phyloP scores from a whole-genome alignment of 2,329 filamentous ascomycete genomes.

The Magnaporthales sp. region DNA sequence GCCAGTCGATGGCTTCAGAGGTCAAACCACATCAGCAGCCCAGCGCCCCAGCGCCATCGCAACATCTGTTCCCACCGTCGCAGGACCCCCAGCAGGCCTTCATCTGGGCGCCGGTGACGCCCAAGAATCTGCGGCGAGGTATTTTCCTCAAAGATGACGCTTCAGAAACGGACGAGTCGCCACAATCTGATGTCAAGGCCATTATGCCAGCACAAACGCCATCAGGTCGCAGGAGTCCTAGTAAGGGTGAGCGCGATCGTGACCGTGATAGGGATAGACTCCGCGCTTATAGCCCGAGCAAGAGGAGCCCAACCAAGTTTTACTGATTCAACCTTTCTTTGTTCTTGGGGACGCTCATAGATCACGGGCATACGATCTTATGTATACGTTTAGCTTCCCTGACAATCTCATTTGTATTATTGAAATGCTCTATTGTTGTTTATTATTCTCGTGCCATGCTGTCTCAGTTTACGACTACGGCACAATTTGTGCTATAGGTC shows the following conservation, averaged over 20 bases:
- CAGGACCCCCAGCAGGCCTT: constrained; percentile 29
- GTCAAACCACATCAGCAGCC: neutral
- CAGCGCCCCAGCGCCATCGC: constrained; percentile 15
- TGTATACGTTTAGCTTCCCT: neutral
- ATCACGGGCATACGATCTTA: neutral
- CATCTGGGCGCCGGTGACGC: constrained; percentile 42
- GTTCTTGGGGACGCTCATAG: neutral
- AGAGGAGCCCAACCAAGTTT: constrained; percentile 11
- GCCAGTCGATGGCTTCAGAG: constrained; percentile 16
- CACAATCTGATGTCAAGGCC: constrained; percentile 28
- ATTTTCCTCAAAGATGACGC: constrained; percentile 34
- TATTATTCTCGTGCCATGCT: neutral
- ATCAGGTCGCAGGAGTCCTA: constrained; percentile 35
- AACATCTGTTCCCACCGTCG: constrained; percentile 11
- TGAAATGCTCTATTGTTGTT: neutral
- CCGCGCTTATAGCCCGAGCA: constrained; percentile 25
- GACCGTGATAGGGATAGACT: constrained; percentile 39
- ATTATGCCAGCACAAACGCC: constrained; percentile 37
- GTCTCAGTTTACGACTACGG: too few species aligned
- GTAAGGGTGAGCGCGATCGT: constrained; percentile 37
- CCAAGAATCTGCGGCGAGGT: constrained; percentile 33
- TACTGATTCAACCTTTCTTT: neutral
- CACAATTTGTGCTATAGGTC: neutral
- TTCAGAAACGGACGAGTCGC: constrained; percentile 42
- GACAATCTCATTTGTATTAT: neutral